A percentile compares a stretch with the other conserved stretches of the same genome.
These are phyloP conservation scores for Wickerhamiella kazuoi DNA, from an alignment of 805 yeast species.

Conservation along the genomic window DNA sequence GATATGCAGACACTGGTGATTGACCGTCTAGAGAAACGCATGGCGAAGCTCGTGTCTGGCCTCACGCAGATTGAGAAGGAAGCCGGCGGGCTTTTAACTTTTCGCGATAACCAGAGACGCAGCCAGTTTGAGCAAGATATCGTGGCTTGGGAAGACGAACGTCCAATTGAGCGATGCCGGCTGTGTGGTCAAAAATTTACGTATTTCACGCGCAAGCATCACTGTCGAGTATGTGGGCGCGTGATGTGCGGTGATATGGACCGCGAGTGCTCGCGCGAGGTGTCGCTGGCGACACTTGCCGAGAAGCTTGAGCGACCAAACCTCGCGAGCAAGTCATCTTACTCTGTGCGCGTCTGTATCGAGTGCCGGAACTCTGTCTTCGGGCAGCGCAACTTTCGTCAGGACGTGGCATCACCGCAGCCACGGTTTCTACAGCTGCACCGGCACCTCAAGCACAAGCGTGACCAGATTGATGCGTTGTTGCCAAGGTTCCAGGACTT, in stretches of 20 bases:
- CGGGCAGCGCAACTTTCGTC: conserved; percentile 31
- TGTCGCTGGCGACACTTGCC: conserved; percentile 30
- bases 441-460: conserved; percentile 25
- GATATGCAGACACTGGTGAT: conserved; percentile 36
- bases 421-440: conserved; percentile 26
- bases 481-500: conserved; percentile 30
- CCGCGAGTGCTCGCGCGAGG: conserved; percentile 55
- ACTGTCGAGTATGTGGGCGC: conserved; percentile 76
- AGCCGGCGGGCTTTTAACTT: conserved; percentile 17
- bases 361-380: conserved; percentile 50
- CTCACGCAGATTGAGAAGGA: conserved; percentile 11
- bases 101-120: conserved; percentile 14
- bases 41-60: conserved; percentile 21
- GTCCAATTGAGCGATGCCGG: conserved; percentile 33
- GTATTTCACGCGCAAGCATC: conserved; percentile 56
- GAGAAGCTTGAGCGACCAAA: conserved; percentile 13
- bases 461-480: conserved; percentile 23
- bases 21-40: conserved; percentile 44
- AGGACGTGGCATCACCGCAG: conserved; percentile 24
- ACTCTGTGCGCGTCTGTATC: conserved; percentile 41
- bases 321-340: conserved; percentile 3
- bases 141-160: conserved; percentile 51
- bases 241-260: conserved; percentile 55
- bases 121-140: conserved; percentile 29
- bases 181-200: conserved; percentile 45